These are phyloP conservation scores for Chlorella sp. DNA, from an alignment of 139 green algal species.

Conservation along the genomic window DNA sequence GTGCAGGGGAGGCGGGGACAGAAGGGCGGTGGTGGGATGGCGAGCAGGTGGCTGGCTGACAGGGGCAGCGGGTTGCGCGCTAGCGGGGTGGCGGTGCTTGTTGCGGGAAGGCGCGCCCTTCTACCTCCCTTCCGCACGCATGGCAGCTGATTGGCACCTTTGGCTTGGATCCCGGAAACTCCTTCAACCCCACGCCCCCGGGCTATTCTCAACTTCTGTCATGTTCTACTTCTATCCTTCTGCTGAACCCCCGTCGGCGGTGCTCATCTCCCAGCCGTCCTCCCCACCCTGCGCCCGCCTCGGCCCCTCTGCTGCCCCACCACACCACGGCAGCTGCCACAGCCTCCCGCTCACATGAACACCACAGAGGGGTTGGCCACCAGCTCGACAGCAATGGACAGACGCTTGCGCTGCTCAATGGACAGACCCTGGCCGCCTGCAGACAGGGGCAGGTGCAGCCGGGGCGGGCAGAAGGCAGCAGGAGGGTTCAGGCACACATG, in stretches of 20 bases:
- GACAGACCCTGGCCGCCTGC: conserved; percentile 58
- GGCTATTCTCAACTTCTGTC: too few relatives aligned
- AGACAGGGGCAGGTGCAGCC: not conserved
- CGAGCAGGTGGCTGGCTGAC: too few relatives aligned
- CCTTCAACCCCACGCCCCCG: too few relatives aligned
- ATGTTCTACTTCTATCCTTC: too few relatives aligned
- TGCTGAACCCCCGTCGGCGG: too few relatives aligned
- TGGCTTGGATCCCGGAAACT: too few relatives aligned
- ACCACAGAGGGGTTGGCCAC: conserved; percentile 63
- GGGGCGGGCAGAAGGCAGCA: not conserved
- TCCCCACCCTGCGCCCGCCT: too few relatives aligned
- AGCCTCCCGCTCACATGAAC: not conserved
- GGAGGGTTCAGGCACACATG: not conserved
- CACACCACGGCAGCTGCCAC: not conserved
- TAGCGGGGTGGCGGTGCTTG: too few relatives aligned
- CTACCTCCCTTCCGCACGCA: not conserved
- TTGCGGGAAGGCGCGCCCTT: not conserved
- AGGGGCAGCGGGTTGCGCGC: too few relatives aligned
- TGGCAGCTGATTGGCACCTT: not conserved
- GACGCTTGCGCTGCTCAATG: conserved; percentile 91
- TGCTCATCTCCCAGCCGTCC: too few relatives aligned
- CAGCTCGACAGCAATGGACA: conserved; percentile 94
- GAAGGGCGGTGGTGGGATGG: not conserved
- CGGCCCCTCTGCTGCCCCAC: not conserved
- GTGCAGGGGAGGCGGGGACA: conserved; percentile 64